phyloP scores from a whole-genome alignment of 2,329 filamentous ascomycete genomes.

The Sporothrix brasiliensis region DNA sequence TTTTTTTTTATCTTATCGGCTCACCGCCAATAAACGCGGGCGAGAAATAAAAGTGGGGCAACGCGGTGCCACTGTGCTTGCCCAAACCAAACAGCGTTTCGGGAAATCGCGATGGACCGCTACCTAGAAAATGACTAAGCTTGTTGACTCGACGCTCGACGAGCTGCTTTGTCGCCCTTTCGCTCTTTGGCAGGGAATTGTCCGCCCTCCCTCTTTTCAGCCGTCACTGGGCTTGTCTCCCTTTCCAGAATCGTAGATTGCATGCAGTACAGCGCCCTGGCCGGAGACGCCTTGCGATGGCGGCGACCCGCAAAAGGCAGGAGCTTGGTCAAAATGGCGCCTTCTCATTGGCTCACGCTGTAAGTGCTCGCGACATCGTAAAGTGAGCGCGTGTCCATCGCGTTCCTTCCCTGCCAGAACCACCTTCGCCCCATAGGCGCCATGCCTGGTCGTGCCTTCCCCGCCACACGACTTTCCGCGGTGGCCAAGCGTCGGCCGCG shows the following conservation, averaged over 20 bases:
- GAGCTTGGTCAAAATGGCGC: slow-evolving; percentile 18
- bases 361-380: slow-evolving; percentile 30
- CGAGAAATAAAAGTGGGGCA: slow-evolving; percentile 31
- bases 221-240: not conserved
- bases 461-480: slow-evolving; percentile 35
- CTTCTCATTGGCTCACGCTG: slow-evolving; percentile 30
- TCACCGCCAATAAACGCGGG: slow-evolving; percentile 28
- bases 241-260: not conserved
- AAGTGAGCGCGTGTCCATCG: slow-evolving; percentile 33
- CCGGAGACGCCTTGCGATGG: not conserved
- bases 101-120: slow-evolving; percentile 16
- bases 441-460: slow-evolving; percentile 33
- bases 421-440: slow-evolving; percentile 30
- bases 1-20: slow-evolving; percentile 22
- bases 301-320: slow-evolving; percentile 16
- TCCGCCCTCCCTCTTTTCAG: not conserved
- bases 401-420: slow-evolving; percentile 30
- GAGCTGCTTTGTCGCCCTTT: not conserved
- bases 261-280: not conserved
- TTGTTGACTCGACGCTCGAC: not conserved
- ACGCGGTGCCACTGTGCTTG: not conserved
- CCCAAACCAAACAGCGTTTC: slow-evolving; percentile 27
- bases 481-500: slow-evolving; percentile 27
- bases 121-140: slow-evolving; percentile 16
- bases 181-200: not conserved